These are phyloP conservation scores for Rutstroemia sp. DNA, from an alignment of 2,329 filamentous ascomycete genomes.

Conservation along the genomic window DNA sequence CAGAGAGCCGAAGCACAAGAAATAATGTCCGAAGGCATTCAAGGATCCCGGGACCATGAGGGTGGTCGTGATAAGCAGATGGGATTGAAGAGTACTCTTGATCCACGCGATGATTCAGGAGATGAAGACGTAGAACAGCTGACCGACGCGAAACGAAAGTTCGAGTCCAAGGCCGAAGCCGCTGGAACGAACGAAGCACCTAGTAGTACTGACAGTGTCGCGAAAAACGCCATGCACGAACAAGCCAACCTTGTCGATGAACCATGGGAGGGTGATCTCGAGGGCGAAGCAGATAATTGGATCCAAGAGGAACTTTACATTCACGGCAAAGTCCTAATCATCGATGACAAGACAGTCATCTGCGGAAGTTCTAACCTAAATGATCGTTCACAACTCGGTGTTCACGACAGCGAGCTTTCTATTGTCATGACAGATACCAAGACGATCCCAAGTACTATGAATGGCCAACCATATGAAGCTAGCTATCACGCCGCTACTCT, in stretches of 20 bases:
- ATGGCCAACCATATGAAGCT: constrained; percentile 67
- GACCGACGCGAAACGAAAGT: constrained; percentile 42
- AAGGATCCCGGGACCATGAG: constrained; percentile 44
- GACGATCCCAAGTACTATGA: constrained; percentile 65
- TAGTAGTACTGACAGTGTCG: constrained; percentile 41
- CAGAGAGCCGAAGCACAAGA: constrained; percentile 85
- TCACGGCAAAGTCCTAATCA: constrained; percentile 84
- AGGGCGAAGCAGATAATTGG: constrained; percentile 78
- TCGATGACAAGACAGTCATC: constrained; percentile 77
- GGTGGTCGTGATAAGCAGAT: constrained; percentile 40
- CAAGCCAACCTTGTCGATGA: constrained; percentile 59
- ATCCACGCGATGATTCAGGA: constrained; percentile 26
- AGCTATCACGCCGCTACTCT: constrained; percentile 78
- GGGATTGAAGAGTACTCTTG: constrained; percentile 33
- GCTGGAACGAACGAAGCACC: constrained; percentile 25
- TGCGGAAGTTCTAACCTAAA: constrained; percentile 89
- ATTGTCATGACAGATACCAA: constrained; percentile 84
- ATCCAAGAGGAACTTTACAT: constrained; percentile 96
- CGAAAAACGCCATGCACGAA: constrained; percentile 76
- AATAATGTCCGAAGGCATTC: constrained; percentile 70
- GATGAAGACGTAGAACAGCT: constrained; percentile 34
- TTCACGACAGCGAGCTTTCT: constrained; percentile 85
- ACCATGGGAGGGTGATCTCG: constrained; percentile 63
- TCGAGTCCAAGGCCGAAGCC: constrained; percentile 40
- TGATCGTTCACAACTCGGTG: constrained; percentile 79